Conservation (phyloP, 331 rosid species). For the Acacia pycnantha region DNA sequence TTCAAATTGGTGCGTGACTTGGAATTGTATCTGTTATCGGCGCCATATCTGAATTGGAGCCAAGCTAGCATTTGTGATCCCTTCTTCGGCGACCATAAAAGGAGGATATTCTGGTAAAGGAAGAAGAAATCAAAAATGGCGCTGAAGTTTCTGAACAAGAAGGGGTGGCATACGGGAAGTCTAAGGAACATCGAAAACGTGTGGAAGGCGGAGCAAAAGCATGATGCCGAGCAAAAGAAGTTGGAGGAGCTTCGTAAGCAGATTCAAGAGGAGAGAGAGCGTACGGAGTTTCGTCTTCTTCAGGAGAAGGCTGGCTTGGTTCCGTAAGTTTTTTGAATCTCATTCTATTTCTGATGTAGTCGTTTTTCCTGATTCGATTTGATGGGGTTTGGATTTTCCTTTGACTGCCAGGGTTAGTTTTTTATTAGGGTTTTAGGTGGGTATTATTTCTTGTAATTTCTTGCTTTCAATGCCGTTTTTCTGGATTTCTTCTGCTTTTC, state of each 20-base stretch:
- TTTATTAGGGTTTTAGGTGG: not conserved
- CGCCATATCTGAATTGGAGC: not conserved
- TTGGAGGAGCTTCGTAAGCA: slow-evolving; percentile 93
- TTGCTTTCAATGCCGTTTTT: not conserved
- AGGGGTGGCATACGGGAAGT: slow-evolving; percentile 99
- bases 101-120: not conserved
- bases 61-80: not conserved
- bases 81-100: not conserved
- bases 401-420: not conserved
- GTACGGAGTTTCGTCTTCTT: slow-evolving; percentile 84
- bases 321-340: slow-evolving; percentile 51
- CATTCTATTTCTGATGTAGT: not conserved
- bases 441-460: not conserved
- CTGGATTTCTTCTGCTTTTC: not conserved
- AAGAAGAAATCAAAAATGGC: slow-evolving; percentile 47
- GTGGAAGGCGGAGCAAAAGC: slow-evolving; percentile 99
- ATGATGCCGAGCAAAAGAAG: slow-evolving; percentile 82
- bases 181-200: slow-evolving; percentile 91
- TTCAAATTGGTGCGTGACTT: not conserved
- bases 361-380: not conserved
- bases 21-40: too few relatives aligned
- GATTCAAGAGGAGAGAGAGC: slow-evolving; percentile 85
- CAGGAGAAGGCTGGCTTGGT: slow-evolving; percentile 95
- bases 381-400: not conserved
- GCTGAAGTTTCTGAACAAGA: slow-evolving; percentile 91